A percentile compares a stretch with the other conserved stretches of the same genome.
These are phyloP conservation scores for Aspergillus funiculosus DNA, from an alignment of 495 filamentous ascomycete species.

Conservation along the genomic window DNA sequence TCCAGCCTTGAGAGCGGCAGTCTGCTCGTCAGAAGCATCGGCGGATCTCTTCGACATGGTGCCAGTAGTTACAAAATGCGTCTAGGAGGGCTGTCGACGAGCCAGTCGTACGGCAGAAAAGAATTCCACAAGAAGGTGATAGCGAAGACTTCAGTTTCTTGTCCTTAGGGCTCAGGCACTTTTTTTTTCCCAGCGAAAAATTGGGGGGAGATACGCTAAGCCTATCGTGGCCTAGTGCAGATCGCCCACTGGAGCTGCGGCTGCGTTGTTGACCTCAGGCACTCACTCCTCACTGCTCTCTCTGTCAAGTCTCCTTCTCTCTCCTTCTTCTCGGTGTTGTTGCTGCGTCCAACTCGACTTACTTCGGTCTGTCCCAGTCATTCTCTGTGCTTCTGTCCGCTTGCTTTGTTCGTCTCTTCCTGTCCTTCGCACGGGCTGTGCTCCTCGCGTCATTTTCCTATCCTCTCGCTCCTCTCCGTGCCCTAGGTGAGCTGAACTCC, in stretches of 20 bases:
- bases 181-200: conserved; percentile 21
- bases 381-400: neutral
- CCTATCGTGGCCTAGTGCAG: conserved; percentile 40
- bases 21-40: conserved; percentile 49
- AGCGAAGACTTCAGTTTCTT: too few relatives aligned
- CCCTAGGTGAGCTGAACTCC: neutral
- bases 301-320: conserved; percentile 12
- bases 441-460: neutral
- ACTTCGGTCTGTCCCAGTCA: too few relatives aligned
- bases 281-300: neutral
- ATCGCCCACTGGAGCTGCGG: conserved; percentile 24
- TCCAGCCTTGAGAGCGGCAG: conserved; percentile 61
- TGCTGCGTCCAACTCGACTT: neutral
- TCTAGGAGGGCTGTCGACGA: conserved; percentile 16
- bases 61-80: conserved; percentile 23
- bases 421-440: conserved; percentile 5
- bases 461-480: too few relatives aligned
- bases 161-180: conserved; percentile 32
- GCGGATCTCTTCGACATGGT: conserved; percentile 72
- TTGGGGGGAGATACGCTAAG: conserved; percentile 25
- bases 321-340: too few relatives aligned
- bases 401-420: neutral
- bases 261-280: conserved; percentile 14
- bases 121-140: neutral
- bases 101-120: conserved; percentile 21